Conservation (phyloP, 352 stramenopile species). For the Globisporangium okanoganense region DNA sequence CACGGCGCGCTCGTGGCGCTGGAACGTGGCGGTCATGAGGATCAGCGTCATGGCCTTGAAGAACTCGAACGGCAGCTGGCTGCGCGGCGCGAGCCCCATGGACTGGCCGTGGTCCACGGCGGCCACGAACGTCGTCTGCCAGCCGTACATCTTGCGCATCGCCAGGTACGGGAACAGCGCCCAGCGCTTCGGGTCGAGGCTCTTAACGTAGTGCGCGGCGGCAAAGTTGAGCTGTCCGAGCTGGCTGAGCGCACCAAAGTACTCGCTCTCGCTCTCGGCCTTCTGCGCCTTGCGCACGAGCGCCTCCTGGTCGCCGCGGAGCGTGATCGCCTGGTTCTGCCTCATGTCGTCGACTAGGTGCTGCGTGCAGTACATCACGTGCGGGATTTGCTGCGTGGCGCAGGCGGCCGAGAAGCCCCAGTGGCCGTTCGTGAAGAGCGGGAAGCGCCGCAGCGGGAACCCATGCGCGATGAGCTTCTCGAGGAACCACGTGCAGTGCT, state of each 20-base stretch:
- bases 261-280: constrained; percentile 38
- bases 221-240: constrained; percentile 28
- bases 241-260: constrained; percentile 22
- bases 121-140: constrained; percentile 36
- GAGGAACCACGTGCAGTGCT: constrained; percentile 43
- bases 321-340: constrained; percentile 9
- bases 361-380: constrained; percentile 34
- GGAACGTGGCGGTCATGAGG: constrained; percentile 30
- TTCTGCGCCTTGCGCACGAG: constrained; percentile 37
- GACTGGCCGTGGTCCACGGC: constrained; percentile 21
- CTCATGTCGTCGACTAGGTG: constrained; percentile 34
- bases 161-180: constrained; percentile 43
- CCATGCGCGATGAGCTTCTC: constrained; percentile 39
- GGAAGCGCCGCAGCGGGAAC: constrained; percentile 38
- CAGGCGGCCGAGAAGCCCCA: constrained; percentile 21
- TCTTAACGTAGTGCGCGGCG: constrained; percentile 32
- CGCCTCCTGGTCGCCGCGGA: constrained; percentile 24
- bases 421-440: constrained; percentile 31
- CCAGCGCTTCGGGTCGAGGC: constrained; percentile 32
- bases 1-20: constrained; percentile 33
- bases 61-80: constrained; percentile 33
- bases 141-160: constrained; percentile 41
- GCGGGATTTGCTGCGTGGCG: constrained; percentile 19
- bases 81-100: constrained; percentile 15
- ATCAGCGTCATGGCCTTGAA: constrained; percentile 33